Evolutionary conservation across 257 asterid species (phyloP).

Genomic region (Capsicum chinense): DNA sequence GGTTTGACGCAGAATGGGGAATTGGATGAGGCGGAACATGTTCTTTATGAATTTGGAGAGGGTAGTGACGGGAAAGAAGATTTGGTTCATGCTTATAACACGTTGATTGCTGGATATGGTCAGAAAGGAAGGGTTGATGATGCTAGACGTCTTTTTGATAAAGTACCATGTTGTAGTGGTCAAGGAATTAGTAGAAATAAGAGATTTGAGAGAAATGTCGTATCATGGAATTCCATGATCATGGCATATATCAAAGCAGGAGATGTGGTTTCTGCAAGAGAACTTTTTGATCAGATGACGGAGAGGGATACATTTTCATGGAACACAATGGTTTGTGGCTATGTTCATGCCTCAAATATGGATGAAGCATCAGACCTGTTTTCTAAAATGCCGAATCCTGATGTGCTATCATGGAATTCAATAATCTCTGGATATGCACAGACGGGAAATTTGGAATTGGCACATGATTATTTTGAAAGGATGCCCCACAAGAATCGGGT

Average conservation of each 20-base stretch:
- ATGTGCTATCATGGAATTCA: conserved; percentile 74
- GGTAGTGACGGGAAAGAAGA: conserved; percentile 39
- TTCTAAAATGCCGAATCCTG: conserved; percentile 62
- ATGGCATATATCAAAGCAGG: conserved; percentile 76
- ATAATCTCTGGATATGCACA: conserved; percentile 71
- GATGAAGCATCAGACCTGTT: conserved; percentile 68
- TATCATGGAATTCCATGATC: conserved; percentile 90
- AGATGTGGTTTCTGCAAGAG: conserved; percentile 63
- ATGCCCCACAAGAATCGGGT: conserved; percentile 66
- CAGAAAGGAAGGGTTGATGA: conserved; percentile 70
- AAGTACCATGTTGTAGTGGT: conserved; percentile 42
- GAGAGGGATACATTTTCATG: conserved; percentile 64
- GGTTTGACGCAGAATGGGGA: conserved; percentile 67
- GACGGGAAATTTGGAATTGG: conserved; percentile 60
- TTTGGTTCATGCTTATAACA: conserved; percentile 72
- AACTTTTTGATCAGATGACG: conserved; percentile 67
- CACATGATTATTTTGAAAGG: conserved; percentile 56
- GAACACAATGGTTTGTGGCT: conserved; percentile 83
- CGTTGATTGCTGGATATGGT: conserved; percentile 85
- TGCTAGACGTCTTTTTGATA: conserved; percentile 67
- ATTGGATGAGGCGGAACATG: conserved; percentile 62
- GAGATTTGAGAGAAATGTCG: conserved; percentile 57
- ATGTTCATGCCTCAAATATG: conserved; percentile 60
- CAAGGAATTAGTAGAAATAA: conserved; percentile 22
- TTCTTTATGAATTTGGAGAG: conserved; percentile 48